Evolutionary conservation across 768 basidiomycete genomes (phyloP).

Genomic region (Hysterangium stoloniferum): DNA sequence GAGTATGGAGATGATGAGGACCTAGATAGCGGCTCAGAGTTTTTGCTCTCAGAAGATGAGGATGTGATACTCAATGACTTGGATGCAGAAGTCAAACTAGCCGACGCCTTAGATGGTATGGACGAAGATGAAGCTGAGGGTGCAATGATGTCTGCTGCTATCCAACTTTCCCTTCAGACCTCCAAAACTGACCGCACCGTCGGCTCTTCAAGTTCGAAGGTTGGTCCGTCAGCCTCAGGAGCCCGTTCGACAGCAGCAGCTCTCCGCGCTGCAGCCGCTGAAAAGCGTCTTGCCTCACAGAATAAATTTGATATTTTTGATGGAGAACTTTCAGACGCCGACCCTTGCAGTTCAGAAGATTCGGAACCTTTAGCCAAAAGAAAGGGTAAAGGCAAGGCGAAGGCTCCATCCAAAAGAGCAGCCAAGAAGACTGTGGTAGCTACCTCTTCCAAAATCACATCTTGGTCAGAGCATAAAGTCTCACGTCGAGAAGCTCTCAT

Average conservation of each 20-base stretch:
- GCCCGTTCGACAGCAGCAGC: slow-evolving; percentile 32
- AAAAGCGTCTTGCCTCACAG: slow-evolving; percentile 37
- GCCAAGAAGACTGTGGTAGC: slow-evolving; percentile 11
- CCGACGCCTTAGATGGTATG: slow-evolving; percentile 4
- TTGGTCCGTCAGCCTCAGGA: slow-evolving; percentile 21
- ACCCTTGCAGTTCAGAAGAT: slow-evolving; percentile 17
- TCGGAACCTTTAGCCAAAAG: slow-evolving; percentile 13
- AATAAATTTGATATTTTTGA: slow-evolving; percentile 24
- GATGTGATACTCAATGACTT: slow-evolving; percentile 18
- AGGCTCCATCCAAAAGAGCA: slow-evolving; percentile 26
- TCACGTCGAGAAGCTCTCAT: slow-evolving; percentile 18
- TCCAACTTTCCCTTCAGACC: slow-evolving; percentile 43
- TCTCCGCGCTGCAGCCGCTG: slow-evolving; percentile 44
- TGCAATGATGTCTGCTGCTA: slow-evolving; percentile 50
- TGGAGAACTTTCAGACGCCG: slow-evolving; percentile 27
- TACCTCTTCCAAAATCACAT: slow-evolving; percentile 9
- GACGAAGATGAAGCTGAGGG: slow-evolving; percentile 35
- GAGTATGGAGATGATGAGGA: slow-evolving; percentile 43
- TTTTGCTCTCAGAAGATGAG: slow-evolving; percentile 32
- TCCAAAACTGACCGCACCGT: slow-evolving; percentile 21
- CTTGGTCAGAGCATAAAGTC: slow-evolving; percentile 14
- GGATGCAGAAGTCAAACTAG: slow-evolving; percentile 11
- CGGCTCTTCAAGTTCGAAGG: slow-evolving; percentile 29
- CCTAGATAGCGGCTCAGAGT: slow-evolving; percentile 55
- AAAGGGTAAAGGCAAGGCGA: slow-evolving; percentile 31